A percentile compares a stretch with the other conserved stretches of the same genome.
phyloP scores from a whole-genome alignment of 2,329 filamentous ascomycete genomes.

The Botrytis hyacinthi region DNA sequence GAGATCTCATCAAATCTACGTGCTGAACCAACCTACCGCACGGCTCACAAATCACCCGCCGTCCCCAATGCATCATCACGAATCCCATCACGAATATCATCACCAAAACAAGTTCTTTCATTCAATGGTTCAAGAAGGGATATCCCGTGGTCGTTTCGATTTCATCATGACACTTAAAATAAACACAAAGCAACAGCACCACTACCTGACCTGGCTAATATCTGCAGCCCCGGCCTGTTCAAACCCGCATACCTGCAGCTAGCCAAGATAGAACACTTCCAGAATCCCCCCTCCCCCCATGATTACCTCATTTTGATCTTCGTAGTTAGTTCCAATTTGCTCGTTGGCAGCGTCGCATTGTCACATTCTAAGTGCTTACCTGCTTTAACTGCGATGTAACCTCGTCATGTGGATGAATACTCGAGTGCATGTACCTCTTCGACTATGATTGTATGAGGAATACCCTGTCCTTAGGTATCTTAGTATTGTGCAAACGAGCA shows the following conservation, averaged over 20 bases:
- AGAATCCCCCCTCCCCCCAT: slow-evolving; percentile 11
- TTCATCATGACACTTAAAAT: slow-evolving; percentile 8
- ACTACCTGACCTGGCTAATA: slow-evolving; percentile 6
- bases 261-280: slow-evolving; percentile 18
- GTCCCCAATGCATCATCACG: slow-evolving; percentile 6
- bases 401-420: neutral
- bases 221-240: slow-evolving; percentile 3
- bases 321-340: neutral
- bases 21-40: neutral
- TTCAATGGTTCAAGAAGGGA: neutral
- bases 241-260: slow-evolving; percentile 7
- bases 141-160: slow-evolving; percentile 5
- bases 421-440: neutral
- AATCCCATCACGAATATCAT: slow-evolving; percentile 10
- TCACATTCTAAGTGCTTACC: slow-evolving; percentile 21
- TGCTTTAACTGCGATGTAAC: neutral
- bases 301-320: slow-evolving; percentile 19
- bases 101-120: neutral
- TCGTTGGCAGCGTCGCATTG: neutral
- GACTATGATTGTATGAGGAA: neutral
- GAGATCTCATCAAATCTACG: slow-evolving; percentile 4
- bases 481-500: neutral
- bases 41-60: slow-evolving; percentile 4
- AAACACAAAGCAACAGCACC: slow-evolving; percentile 9
- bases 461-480: neutral